A percentile compares a stretch with the other conserved stretches of the same genome.
These are phyloP conservation scores for Hymenoscyphus fraxineus DNA, from an alignment of 2,329 filamentous ascomycete species.

Conservation along the genomic window DNA sequence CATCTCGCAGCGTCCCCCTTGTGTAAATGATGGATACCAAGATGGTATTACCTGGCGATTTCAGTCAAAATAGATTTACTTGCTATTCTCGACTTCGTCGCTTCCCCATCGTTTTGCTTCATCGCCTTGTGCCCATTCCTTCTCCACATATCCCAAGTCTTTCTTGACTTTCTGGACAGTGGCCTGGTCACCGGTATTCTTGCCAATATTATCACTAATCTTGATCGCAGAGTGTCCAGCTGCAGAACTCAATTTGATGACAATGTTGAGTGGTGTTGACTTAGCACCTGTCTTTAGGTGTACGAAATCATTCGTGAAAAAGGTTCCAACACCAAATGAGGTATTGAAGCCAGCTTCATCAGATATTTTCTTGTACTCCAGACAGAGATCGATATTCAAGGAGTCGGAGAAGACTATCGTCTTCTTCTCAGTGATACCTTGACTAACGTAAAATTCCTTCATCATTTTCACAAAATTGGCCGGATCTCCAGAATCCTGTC, in stretches of 20 bases:
- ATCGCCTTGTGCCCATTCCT: conserved; percentile 77
- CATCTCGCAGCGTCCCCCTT: background rate
- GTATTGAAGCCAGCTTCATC: conserved; percentile 78
- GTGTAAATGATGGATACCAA: background rate
- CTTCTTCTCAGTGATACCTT: conserved; percentile 75
- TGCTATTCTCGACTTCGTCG: conserved; percentile 29
- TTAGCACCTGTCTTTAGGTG: conserved; percentile 70
- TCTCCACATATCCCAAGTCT: conserved; percentile 80
- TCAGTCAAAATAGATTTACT: background rate
- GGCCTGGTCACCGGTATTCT: conserved; percentile 85
- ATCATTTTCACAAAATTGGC: conserved; percentile 62
- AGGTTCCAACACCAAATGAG: conserved; percentile 92
- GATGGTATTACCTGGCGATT: background rate
- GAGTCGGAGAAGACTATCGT: conserved; percentile 94
- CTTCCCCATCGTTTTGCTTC: conserved; percentile 79
- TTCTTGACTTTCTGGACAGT: conserved; percentile 81
- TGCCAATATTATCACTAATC: conserved; percentile 80
- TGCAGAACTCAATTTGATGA: conserved; percentile 92
- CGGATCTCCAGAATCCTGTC: conserved; percentile 71
- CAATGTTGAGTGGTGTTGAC: conserved; percentile 90
- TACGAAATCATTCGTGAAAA: conserved; percentile 91
- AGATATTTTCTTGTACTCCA: conserved; percentile 83
- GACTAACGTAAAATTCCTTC: conserved; percentile 39
- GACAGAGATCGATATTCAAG: conserved; percentile 82
- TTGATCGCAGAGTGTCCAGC: conserved; percentile 81